These are phyloP conservation scores for Cyberlindnera maritima DNA, from an alignment of 805 yeast genomes.

Conservation along the genomic window DNA sequence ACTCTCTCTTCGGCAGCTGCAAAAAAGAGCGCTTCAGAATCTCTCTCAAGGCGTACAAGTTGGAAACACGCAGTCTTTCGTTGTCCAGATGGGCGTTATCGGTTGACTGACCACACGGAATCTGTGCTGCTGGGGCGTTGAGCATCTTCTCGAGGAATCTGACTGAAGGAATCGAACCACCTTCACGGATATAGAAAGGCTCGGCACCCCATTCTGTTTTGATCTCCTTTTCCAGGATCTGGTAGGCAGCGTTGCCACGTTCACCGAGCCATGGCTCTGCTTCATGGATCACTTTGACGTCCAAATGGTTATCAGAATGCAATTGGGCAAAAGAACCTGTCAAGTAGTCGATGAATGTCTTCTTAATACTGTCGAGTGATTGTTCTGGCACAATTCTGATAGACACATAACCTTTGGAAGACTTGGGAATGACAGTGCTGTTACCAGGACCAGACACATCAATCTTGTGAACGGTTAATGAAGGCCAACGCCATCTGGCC, in stretches of 20 bases:
- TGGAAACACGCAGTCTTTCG: constrained; percentile 77
- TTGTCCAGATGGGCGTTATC: constrained; percentile 93
- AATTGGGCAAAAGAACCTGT: constrained; percentile 45
- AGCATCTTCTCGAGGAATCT: constrained; percentile 80
- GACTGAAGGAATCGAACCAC: constrained; percentile 94
- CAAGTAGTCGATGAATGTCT: constrained; percentile 46
- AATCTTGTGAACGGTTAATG: constrained; percentile 80
- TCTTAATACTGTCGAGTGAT: constrained; percentile 56
- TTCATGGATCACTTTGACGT: constrained; percentile 65
- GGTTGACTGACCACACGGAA: constrained; percentile 94
- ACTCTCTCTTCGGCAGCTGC: constrained; percentile 21
- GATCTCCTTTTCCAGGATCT: constrained; percentile 60
- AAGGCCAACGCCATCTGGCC: constrained; percentile 87
- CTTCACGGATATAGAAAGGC: constrained; percentile 89
- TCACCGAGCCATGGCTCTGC: constrained; percentile 98
- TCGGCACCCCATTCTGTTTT: constrained; percentile 71
- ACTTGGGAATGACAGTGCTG: constrained; percentile 83
- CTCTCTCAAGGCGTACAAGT: constrained; percentile 69
- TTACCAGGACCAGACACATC: constrained; percentile 89
- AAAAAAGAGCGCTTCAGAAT: constrained; percentile 40
- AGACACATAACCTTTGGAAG: constrained; percentile 73
- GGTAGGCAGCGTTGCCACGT: constrained; percentile 69
- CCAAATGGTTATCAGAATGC: constrained; percentile 58
- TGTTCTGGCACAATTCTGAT: constrained; percentile 90
- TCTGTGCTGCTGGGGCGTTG: constrained; percentile 87